These are phyloP conservation scores for Calonectria honghensis DNA, from an alignment of 2,329 filamentous ascomycete genomes.

Conservation along the genomic window DNA sequence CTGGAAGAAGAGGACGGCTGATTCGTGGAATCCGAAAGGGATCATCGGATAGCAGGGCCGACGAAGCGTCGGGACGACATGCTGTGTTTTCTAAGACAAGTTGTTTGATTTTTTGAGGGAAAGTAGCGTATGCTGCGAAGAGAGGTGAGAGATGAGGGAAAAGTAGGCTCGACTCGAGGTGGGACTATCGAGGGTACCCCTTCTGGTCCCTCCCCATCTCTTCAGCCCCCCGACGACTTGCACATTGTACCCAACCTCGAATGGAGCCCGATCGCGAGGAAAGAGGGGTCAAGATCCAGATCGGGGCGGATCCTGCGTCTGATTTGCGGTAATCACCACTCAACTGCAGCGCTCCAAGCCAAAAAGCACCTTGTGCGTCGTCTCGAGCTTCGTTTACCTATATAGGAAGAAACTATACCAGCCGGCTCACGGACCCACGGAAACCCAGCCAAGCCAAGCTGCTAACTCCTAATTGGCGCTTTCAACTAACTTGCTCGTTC, in stretches of 20 bases:
- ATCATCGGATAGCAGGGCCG: slow-evolving; percentile 36
- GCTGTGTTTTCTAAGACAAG: slow-evolving; percentile 9
- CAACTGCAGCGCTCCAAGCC: background rate
- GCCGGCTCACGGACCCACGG: background rate
- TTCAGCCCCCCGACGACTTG: background rate
- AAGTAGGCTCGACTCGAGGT: background rate
- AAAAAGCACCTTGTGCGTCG: background rate
- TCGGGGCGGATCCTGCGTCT: background rate
- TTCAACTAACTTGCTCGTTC: background rate
- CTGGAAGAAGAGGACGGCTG: slow-evolving; percentile 16
- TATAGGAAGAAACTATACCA: background rate
- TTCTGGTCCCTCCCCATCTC: background rate
- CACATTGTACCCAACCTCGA: background rate
- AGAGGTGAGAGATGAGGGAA: background rate
- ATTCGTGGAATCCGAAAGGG: slow-evolving; percentile 35
- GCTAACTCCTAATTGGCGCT: background rate
- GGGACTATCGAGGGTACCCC: slow-evolving; percentile 16
- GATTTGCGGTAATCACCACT: background rate
- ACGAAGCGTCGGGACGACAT: slow-evolving; percentile 25
- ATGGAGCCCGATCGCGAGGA: background rate
- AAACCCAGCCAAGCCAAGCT: background rate
- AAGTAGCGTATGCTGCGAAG: background rate
- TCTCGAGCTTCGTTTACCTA: background rate
- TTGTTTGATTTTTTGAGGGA: background rate
- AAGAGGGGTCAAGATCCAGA: background rate